Evolutionary conservation across 768 basidiomycete species (phyloP).

Genomic region (Calocera viscosa): DNA sequence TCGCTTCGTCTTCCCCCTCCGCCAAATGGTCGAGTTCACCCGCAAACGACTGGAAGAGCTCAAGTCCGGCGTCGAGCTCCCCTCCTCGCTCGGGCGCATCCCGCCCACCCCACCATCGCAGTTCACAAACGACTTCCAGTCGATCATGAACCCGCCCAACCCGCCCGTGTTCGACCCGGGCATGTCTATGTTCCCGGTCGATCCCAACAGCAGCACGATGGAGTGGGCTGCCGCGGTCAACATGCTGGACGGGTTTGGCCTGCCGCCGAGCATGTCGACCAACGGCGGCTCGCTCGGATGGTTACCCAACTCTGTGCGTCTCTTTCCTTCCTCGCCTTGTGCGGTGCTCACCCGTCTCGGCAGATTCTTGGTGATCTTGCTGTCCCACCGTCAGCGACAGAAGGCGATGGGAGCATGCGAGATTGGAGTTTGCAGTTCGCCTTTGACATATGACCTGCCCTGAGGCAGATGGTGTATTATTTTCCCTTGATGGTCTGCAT

Average conservation of each 20-base stretch:
- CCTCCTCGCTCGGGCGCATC: background rate
- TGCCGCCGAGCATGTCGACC: slow-evolving; percentile 1
- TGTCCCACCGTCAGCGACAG: background rate
- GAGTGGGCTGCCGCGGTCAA: slow-evolving; percentile 5
- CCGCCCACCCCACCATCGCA: background rate
- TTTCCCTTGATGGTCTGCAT: background rate
- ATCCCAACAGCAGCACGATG: slow-evolving; percentile 6
- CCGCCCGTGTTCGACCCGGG: slow-evolving; percentile 3
- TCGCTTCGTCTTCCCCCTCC: slow-evolving; percentile 15
- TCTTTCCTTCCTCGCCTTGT: background rate
- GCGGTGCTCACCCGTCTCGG: background rate
- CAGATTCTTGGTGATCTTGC: slow-evolving; percentile 1
- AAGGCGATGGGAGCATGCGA: background rate
- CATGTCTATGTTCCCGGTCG: slow-evolving; percentile 1
- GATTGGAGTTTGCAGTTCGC: slow-evolving; percentile 5
- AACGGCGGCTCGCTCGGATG: slow-evolving; percentile 1
- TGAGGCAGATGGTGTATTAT: background rate
- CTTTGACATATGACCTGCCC: background rate
- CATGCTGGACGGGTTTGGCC: slow-evolving; percentile 3
- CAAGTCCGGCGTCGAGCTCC: background rate
- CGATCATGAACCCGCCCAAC: background rate
- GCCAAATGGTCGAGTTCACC: slow-evolving; percentile 16
- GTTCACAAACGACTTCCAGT: slow-evolving; percentile 6
- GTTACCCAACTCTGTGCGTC: background rate
- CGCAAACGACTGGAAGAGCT: slow-evolving; percentile 10